Conservation (phyloP, 1,284 basidiomycete genomes). For the Fomes fomentarius region DNA sequence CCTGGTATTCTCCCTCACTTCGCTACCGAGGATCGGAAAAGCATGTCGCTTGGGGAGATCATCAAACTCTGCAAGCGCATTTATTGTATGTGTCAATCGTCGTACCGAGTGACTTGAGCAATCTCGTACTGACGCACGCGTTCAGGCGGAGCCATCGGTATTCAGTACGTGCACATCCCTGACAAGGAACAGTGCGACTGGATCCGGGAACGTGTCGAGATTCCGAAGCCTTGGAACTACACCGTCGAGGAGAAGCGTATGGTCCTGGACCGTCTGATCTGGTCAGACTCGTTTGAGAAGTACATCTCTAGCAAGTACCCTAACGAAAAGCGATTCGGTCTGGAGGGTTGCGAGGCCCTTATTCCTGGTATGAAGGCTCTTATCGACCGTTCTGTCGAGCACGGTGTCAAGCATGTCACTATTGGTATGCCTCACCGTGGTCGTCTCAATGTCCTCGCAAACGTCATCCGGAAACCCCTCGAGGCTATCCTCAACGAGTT, state of each 20-base stretch:
- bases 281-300: constrained; percentile 99
- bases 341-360: constrained; percentile 97
- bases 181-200: constrained; percentile 99
- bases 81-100: constrained; percentile 74
- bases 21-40: constrained; percentile 79
- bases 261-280: constrained; percentile 98
- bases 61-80: constrained; percentile 92
- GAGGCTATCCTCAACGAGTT: constrained; percentile 99
- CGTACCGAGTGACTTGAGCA: background rate
- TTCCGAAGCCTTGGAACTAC: constrained; percentile 98
- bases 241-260: constrained; percentile 98
- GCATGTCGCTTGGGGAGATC: constrained; percentile 92
- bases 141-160: constrained; percentile 88
- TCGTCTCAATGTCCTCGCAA: constrained; percentile 95
- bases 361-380: constrained; percentile 99
- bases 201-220: constrained; percentile 97
- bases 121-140: background rate
- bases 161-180: constrained; percentile 98
- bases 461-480: constrained; percentile 98
- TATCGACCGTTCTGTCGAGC: constrained; percentile 97
- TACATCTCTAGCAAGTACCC: constrained; percentile 99
- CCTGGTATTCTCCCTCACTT: constrained; percentile 97
- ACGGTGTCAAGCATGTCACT: constrained; percentile 94
- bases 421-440: constrained; percentile 99
- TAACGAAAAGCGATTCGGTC: constrained; percentile 99